Evolutionary conservation across 768 basidiomycete genomes (phyloP), one percentile per base, ranked within the genome.

Genomic region (Suillus subalutaceus): DNA sequence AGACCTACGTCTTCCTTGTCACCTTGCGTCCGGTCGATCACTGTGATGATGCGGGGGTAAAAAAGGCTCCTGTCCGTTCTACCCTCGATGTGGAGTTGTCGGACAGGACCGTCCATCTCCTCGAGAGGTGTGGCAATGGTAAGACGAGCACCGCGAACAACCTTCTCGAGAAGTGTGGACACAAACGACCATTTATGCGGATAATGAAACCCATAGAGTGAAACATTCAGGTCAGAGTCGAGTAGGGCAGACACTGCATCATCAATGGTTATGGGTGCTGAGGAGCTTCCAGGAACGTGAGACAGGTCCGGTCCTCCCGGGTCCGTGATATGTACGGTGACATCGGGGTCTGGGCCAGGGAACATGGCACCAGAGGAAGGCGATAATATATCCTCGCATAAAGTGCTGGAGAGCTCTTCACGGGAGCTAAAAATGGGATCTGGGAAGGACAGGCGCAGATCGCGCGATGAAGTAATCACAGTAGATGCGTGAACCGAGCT

Each of bases 361-460:
- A 72, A 69, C 26, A 65, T 63, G 55, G 71, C 71, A 63, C 82
- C 82, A 67, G 80, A 74, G 41, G 41, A 12, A 63, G 79, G 76
- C 60, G 78, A 76, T 65, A 84, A 80, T 57, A 81, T 70, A 43
- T 85, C 82, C 68, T 88, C 86, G 72, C 85, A 88, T 41, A 89
- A 88, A 67, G 84, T 82, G 74, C 82, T 83, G 59, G 79, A 72
- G 61, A 86, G 79, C 65, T 90, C 86, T 77, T 87, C 84, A 67
- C 82, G 83, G 63, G 90, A 90, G 74, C 89, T 90, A 64, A 87
- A 88, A 73, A 93, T 83, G 66, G 92, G 92, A 78, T 94, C 92
- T 46, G 92, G 92, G 79, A 94, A 94, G 41, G 92, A 93, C 65
- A 93, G 77, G 70, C 90, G 86, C 67, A 93, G 84, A 79, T 92